Evolutionary conservation across 1,284 basidiomycete species (phyloP).

Genomic region (Microbotryomycetes sp.): DNA sequence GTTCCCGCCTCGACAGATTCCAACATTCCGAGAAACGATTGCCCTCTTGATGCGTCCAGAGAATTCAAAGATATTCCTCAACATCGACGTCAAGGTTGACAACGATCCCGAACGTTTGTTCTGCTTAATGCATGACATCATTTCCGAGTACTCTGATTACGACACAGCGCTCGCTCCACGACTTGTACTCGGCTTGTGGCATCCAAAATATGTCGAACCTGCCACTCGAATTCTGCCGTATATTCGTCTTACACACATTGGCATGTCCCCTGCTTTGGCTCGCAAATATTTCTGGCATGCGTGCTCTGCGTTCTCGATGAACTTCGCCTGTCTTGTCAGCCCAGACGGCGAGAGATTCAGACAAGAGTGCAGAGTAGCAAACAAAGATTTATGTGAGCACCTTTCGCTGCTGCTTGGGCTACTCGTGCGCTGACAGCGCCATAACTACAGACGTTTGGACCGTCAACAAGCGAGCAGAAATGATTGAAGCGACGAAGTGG

Average conservation of each 20-base stretch:
- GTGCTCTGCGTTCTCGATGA: slow-evolving; percentile 82
- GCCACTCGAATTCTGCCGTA: slow-evolving; percentile 73
- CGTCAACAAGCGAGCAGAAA: slow-evolving; percentile 81
- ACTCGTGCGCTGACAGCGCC: slow-evolving; percentile 34
- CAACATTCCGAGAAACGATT: slow-evolving; percentile 76
- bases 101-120: slow-evolving; percentile 87
- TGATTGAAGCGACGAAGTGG: slow-evolving; percentile 95
- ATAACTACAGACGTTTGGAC: slow-evolving; percentile 72
- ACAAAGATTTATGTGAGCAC: slow-evolving; percentile 55
- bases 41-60: slow-evolving; percentile 69
- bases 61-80: slow-evolving; percentile 77
- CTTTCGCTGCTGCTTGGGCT: slow-evolving; percentile 41
- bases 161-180: slow-evolving; percentile 75
- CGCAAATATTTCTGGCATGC: slow-evolving; percentile 84
- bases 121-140: slow-evolving; percentile 67
- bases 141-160: slow-evolving; percentile 67
- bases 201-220: slow-evolving; percentile 76
- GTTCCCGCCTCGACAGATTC: slow-evolving; percentile 59
- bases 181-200: slow-evolving; percentile 60
- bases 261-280: slow-evolving; percentile 56
- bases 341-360: slow-evolving; percentile 65
- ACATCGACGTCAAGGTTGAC: slow-evolving; percentile 67
- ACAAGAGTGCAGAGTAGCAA: slow-evolving; percentile 64
- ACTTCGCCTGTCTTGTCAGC: slow-evolving; percentile 67
- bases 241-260: slow-evolving; percentile 80